A percentile compares a stretch with the other conserved stretches of the same genome.
Conservation (phyloP, 2,329 filamentous ascomycete genomes). For the Neonectria faginata region DNA sequence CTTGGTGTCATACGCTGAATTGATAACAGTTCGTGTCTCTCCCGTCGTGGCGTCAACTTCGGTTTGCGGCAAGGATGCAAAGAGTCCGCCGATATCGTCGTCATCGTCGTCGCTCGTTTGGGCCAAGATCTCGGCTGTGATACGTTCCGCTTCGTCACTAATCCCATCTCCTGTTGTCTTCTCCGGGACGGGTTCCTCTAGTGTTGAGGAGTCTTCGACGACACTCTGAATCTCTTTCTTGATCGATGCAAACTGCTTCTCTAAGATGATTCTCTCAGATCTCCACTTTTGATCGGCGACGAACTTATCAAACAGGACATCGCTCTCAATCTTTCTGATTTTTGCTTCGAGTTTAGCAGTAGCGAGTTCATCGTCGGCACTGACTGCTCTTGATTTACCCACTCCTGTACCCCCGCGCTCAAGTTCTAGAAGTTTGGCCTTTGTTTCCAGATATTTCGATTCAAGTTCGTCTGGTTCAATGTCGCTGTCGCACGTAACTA, state of each 20-base stretch:
- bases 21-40: constrained; percentile 68
- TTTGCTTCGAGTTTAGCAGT: constrained; percentile 78
- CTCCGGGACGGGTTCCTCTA: constrained; percentile 40
- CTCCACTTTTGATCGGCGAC: constrained; percentile 76
- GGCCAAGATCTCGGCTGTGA: constrained; percentile 69
- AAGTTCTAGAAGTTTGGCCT: constrained; percentile 73
- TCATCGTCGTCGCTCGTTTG: constrained; percentile 66
- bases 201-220: constrained; percentile 32
- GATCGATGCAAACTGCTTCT: constrained; percentile 68
- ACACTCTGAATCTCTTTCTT: constrained; percentile 53
- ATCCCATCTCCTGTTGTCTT: constrained; percentile 59
- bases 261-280: constrained; percentile 66
- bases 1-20: constrained; percentile 63
- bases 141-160: constrained; percentile 66
- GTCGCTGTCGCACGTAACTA: constrained; percentile 72
- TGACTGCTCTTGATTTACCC: constrained; percentile 36
- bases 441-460: constrained; percentile 81
- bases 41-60: constrained; percentile 70
- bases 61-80: constrained; percentile 70
- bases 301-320: constrained; percentile 78
- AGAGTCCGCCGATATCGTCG: constrained; percentile 62
- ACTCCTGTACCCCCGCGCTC: constrained; percentile 55
- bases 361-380: constrained; percentile 55
- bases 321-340: constrained; percentile 80
- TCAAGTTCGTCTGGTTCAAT: constrained; percentile 81